Evolutionary conservation across 2,329 filamentous ascomycete species (phyloP).

Genomic region (Tolypocladium inflatum): DNA sequence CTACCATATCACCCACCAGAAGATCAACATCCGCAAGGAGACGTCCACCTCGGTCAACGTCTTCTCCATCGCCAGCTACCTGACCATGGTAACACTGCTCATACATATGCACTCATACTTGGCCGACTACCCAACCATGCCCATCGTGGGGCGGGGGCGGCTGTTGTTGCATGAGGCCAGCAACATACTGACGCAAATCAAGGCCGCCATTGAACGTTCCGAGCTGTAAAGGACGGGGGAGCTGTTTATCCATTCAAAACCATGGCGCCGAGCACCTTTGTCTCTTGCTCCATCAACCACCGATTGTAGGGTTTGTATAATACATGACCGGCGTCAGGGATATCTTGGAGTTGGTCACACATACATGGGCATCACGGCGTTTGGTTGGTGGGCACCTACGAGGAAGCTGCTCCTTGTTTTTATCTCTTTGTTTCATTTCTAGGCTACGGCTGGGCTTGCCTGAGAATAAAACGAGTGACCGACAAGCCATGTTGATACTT

Average conservation of each 20-base stretch:
- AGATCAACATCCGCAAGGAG: slow-evolving; percentile 71
- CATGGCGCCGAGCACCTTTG: not conserved
- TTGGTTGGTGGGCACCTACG: not conserved
- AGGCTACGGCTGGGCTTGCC: slow-evolving; percentile 25
- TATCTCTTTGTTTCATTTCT: slow-evolving; percentile 7
- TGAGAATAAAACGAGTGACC: slow-evolving; percentile 21
- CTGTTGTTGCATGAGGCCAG: slow-evolving; percentile 24
- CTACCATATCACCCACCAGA: slow-evolving; percentile 69
- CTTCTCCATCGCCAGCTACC: slow-evolving; percentile 67
- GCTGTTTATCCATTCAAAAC: not conserved
- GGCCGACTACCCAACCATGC: slow-evolving; percentile 51
- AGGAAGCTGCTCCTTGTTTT: not conserved
- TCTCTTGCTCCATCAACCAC: not conserved
- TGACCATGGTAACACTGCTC: slow-evolving; percentile 63
- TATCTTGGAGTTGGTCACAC: not conserved
- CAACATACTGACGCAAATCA: slow-evolving; percentile 16
- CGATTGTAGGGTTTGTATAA: not conserved
- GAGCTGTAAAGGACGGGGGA: slow-evolving; percentile 13
- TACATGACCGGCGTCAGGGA: not conserved
- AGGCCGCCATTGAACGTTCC: slow-evolving; percentile 19
- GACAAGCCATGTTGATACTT: slow-evolving; percentile 20
- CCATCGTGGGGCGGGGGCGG: slow-evolving; percentile 35
- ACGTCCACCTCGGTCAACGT: slow-evolving; percentile 69
- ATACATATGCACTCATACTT: slow-evolving; percentile 56
- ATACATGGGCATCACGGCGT: not conserved